These are phyloP conservation scores for Lachancea cidri DNA, from an alignment of 805 yeast genomes.

Conservation along the genomic window DNA sequence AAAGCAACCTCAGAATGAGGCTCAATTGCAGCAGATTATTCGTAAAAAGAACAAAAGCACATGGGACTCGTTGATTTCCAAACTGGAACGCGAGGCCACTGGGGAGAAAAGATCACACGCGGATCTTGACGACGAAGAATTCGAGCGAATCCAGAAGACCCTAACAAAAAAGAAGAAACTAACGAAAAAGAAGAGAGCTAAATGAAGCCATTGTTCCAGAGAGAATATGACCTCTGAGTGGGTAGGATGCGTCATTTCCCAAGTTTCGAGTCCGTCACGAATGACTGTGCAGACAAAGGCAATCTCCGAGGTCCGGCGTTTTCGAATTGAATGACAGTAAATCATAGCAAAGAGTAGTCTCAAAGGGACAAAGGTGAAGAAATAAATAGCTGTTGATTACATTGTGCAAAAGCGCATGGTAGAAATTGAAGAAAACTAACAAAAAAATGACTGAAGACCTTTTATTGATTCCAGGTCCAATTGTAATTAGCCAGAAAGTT, in stretches of 20 bases:
- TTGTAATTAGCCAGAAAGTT: conserved; percentile 76
- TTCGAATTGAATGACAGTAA: not conserved
- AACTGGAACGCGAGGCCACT: conserved; percentile 48
- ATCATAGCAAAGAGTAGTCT: not conserved
- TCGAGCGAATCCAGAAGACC: conserved; percentile 41
- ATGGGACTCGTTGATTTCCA: conserved; percentile 43
- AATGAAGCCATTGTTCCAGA: not conserved
- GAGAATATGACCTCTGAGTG: not conserved
- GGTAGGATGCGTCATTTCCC: not conserved
- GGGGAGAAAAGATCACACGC: conserved; percentile 17
- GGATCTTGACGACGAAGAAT: conserved; percentile 48
- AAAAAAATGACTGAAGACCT: conserved; percentile 19
- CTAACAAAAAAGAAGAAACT: conserved; percentile 16
- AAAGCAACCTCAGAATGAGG: conserved; percentile 30
- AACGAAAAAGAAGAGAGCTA: conserved; percentile 31
- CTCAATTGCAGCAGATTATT: conserved; percentile 45
- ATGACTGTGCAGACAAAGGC: not conserved
- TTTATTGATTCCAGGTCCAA: conserved; percentile 79
- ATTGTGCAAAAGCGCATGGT: too few relatives aligned
- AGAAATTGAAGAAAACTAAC: too few relatives aligned
- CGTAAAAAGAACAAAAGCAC: conserved; percentile 40
- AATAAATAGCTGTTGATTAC: not conserved
- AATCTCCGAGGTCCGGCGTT: not conserved
- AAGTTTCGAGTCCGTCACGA: not conserved
- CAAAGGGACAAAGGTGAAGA: not conserved